Conservation (phyloP, 306 rosid genomes). For the Pterocarpus santalinus region DNA sequence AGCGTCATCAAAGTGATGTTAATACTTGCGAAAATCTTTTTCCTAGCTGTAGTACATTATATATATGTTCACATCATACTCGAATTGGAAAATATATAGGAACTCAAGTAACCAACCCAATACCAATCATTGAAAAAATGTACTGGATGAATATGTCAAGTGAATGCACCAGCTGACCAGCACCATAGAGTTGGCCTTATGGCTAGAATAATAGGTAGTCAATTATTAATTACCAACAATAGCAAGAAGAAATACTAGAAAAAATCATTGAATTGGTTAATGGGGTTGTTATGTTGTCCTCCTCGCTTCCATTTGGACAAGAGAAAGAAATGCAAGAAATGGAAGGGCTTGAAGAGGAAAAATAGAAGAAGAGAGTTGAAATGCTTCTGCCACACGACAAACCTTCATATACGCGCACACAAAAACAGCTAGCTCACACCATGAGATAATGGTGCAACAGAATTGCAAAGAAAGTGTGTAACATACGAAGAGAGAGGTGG, state of each 20-base stretch:
- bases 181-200: background rate
- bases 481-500: background rate
- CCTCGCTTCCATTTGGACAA: background rate
- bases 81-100: background rate
- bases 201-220: background rate
- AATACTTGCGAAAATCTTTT: background rate
- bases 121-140: background rate
- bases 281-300: background rate
- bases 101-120: background rate
- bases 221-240: background rate
- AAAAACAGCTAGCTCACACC: background rate
- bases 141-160: background rate
- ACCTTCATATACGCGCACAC: background rate
- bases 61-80: background rate
- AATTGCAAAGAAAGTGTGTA: slow-evolving; percentile 21
- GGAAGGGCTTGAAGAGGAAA: background rate
- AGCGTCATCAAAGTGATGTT: background rate
- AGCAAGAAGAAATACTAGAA: background rate
- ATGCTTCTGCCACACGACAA: background rate
- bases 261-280: background rate
- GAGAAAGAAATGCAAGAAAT: background rate
- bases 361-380: background rate
- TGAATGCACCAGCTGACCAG: background rate
- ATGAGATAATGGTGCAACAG: background rate
- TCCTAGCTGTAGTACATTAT: background rate